A percentile compares a stretch with the other conserved stretches of the same genome.
Evolutionary conservation across 2,329 filamentous ascomycete species (phyloP).

Genomic region (Colletotrichum truncatum): DNA sequence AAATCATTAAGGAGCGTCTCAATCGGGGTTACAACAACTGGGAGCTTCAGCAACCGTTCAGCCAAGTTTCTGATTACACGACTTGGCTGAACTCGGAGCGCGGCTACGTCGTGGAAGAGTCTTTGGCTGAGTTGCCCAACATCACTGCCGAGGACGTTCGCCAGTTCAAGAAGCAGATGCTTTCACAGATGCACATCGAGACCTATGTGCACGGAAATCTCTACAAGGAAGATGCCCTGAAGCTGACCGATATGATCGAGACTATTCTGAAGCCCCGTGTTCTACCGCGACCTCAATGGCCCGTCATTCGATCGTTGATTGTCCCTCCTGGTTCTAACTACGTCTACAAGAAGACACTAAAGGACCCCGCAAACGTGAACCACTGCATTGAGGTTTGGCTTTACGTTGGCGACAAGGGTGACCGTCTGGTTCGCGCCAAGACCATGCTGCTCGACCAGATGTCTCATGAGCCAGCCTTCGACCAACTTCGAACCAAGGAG

Average conservation of each 20-base stretch:
- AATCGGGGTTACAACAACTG: conserved; percentile 83
- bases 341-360: conserved; percentile 81
- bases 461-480: conserved; percentile 91
- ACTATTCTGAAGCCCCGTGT: conserved; percentile 77
- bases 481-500: conserved; percentile 95
- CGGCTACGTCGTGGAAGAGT: conserved; percentile 81
- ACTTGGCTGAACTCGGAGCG: conserved; percentile 82
- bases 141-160: conserved; percentile 80
- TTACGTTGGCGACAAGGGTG: conserved; percentile 73
- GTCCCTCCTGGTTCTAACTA: conserved; percentile 84
- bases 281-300: conserved; percentile 82
- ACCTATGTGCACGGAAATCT: conserved; percentile 90
- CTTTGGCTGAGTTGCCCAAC: conserved; percentile 77
- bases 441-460: conserved; percentile 87
- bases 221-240: conserved; percentile 91
- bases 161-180: conserved; percentile 80
- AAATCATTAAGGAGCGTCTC: conserved; percentile 88
- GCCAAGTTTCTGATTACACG: conserved; percentile 85
- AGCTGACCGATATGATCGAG: conserved; percentile 85
- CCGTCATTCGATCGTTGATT: conserved; percentile 78
- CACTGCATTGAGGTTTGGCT: conserved; percentile 85
- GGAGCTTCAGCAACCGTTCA: conserved; percentile 88
- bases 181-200: conserved; percentile 88
- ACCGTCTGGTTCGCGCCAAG: conserved; percentile 78
- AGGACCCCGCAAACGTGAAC: conserved; percentile 90